phyloP scores from a whole-genome alignment of 1,284 basidiomycete species.

The Austropuccinia psidii region DNA sequence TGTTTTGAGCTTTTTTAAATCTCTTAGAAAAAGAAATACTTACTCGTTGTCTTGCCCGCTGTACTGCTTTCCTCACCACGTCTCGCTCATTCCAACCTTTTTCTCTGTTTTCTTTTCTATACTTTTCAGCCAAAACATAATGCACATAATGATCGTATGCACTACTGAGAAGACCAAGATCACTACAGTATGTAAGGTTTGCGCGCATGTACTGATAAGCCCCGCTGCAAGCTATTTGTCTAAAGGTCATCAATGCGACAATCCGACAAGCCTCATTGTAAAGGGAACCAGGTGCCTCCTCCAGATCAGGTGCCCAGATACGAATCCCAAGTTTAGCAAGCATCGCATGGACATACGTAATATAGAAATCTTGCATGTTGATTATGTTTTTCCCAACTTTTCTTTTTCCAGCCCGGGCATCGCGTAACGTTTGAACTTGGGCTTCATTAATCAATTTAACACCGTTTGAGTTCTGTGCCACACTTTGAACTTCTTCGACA shows the following conservation, averaged over 20 bases:
- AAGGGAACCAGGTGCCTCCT: background rate
- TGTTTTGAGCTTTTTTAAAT: background rate
- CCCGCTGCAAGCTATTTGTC: background rate
- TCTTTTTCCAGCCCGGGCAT: background rate
- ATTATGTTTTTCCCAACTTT: slow-evolving; percentile 5
- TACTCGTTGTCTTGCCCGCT: background rate
- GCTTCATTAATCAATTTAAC: background rate
- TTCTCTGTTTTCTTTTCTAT: background rate
- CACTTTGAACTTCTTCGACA: background rate
- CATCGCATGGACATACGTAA: slow-evolving; percentile 2
- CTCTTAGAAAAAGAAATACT: background rate
- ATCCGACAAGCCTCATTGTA: slow-evolving; percentile 10
- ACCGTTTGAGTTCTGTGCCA: background rate
- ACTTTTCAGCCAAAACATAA: background rate
- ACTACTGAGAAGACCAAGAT: background rate
- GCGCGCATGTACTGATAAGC: background rate
- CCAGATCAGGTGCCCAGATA: slow-evolving; percentile 19
- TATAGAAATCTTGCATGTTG: background rate
- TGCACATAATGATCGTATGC: slow-evolving; percentile 33
- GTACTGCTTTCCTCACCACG: no score
- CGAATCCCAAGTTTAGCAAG: slow-evolving; percentile 11
- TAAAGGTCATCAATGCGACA: background rate
- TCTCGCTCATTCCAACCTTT: no score
- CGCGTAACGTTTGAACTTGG: background rate
- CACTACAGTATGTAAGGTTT: background rate